Conservation (phyloP, 1,139 yeast genomes). For the Debaryomyces psychrophilus region DNA sequence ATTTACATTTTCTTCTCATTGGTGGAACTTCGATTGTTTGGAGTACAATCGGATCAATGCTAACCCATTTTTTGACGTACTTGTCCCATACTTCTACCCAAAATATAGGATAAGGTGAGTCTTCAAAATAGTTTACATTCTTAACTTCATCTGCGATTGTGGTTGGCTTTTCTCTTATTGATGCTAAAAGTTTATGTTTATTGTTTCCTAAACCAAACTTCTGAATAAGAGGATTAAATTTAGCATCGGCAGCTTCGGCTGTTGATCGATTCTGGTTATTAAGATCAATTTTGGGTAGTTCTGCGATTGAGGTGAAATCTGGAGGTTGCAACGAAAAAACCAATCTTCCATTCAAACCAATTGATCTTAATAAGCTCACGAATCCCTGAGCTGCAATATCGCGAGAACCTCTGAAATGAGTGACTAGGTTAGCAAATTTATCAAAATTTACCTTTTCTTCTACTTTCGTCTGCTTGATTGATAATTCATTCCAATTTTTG, state of each 20-base stretch:
- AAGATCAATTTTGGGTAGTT: slow-evolving; percentile 19
- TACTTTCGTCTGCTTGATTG: slow-evolving; percentile 24
- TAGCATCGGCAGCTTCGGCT: background rate
- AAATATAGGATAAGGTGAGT: slow-evolving; percentile 65
- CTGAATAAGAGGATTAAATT: slow-evolving; percentile 14
- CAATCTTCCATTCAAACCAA: slow-evolving; percentile 73
- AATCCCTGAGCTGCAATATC: slow-evolving; percentile 90
- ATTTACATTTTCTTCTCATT: slow-evolving; percentile 54
- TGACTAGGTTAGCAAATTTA: slow-evolving; percentile 45
- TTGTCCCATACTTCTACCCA: slow-evolving; percentile 97
- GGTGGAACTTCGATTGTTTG: slow-evolving; percentile 68
- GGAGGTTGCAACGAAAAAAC: slow-evolving; percentile 89
- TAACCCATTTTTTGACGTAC: slow-evolving; percentile 72
- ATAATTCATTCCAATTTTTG: slow-evolving; percentile 64
- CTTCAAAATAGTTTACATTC: slow-evolving; percentile 19
- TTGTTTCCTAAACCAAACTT: slow-evolving; percentile 24
- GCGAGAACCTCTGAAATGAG: slow-evolving; percentile 63
- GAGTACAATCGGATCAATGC: slow-evolving; percentile 77
- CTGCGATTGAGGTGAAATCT: slow-evolving; percentile 59
- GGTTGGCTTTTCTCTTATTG: slow-evolving; percentile 13
- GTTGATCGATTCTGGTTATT: slow-evolving; percentile 2
- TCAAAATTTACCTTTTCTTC: slow-evolving; percentile 32
- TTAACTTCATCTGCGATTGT: background rate
- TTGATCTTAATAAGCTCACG: slow-evolving; percentile 70
- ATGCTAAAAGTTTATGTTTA: slow-evolving; percentile 10